Percentiles rank a stretch among this genome's conserved stretches.
These are phyloP conservation scores for Trametes cingulata DNA, from an alignment of 768 basidiomycete species.

Conservation along the genomic window DNA sequence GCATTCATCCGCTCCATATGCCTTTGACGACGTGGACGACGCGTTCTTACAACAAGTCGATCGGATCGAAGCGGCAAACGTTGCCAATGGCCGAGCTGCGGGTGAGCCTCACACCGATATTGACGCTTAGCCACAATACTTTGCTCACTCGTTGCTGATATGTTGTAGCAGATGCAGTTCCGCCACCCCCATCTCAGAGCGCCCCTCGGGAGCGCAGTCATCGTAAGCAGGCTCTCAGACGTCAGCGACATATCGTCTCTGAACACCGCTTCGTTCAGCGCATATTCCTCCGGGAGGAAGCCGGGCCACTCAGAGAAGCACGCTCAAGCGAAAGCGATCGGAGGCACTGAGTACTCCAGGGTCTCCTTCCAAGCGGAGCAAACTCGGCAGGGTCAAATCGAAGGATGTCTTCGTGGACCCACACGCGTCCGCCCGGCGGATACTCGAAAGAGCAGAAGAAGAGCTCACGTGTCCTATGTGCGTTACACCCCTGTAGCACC, in stretches of 20 bases:
- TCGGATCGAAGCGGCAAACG: slow-evolving; percentile 29
- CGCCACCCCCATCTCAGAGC: too few relatives aligned
- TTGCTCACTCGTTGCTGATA: too few relatives aligned
- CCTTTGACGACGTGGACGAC: slow-evolving; percentile 30
- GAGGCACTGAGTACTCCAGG: not conserved
- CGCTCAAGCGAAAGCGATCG: slow-evolving; percentile 6
- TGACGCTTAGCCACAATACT: too few relatives aligned
- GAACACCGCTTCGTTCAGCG: not conserved
- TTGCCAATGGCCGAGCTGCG: too few relatives aligned
- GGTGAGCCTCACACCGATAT: too few relatives aligned
- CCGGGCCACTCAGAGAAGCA: not conserved
- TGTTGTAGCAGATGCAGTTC: too few relatives aligned
- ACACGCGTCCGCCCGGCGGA: slow-evolving; percentile 26
- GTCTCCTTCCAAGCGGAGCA: slow-evolving; percentile 13
- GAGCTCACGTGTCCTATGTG: slow-evolving; percentile 76
- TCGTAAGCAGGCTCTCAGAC: too few relatives aligned
- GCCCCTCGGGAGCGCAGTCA: too few relatives aligned
- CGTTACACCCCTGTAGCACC: slow-evolving; percentile 31
- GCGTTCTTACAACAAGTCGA: slow-evolving; percentile 41
- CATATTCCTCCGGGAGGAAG: not conserved
- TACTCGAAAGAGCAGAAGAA: slow-evolving; percentile 55
- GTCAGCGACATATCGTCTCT: not conserved
- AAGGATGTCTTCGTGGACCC: slow-evolving; percentile 29
- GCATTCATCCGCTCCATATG: slow-evolving; percentile 22
- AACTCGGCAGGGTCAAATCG: slow-evolving; percentile 46